Conservation (phyloP, 495 filamentous ascomycete species). For the Podospora pseudocomata region DNA sequence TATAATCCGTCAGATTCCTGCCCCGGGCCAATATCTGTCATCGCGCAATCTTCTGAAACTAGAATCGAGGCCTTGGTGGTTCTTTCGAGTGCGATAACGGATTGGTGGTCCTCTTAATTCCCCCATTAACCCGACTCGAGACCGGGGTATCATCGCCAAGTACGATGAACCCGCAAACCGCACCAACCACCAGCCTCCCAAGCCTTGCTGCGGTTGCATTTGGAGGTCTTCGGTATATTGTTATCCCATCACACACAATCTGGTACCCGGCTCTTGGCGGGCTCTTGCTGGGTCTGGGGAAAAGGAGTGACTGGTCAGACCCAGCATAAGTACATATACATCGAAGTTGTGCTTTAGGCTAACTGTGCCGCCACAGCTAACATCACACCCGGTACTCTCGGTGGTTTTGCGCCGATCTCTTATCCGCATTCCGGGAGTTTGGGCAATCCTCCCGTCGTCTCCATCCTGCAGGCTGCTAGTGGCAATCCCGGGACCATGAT, state of each 20-base stretch:
- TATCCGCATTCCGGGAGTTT: conserved; percentile 1
- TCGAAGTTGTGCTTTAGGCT: background rate
- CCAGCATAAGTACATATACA: background rate
- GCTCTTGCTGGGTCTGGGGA: background rate
- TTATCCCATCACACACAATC: background rate
- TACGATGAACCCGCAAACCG: background rate
- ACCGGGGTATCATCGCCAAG: background rate
- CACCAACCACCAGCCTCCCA: background rate
- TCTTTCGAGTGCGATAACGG: background rate
- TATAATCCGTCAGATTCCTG: background rate
- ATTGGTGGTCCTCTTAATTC: background rate
- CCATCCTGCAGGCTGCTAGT: conserved; percentile 18
- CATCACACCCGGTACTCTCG: background rate
- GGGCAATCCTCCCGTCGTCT: background rate
- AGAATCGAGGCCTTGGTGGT: background rate
- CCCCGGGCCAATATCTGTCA: background rate
- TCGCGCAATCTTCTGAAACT: background rate
- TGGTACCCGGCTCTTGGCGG: background rate
- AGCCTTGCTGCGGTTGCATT: background rate
- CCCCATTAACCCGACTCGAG: background rate
- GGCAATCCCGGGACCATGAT: conserved; percentile 22
- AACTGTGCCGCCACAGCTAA: background rate
- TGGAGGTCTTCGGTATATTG: background rate
- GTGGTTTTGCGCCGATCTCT: background rate
- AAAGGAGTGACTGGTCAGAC: background rate